A percentile compares a stretch with the other conserved stretches of the same genome.
Evolutionary conservation across 257 asterid species (phyloP).

Genomic region (Eucommia ulmoides): DNA sequence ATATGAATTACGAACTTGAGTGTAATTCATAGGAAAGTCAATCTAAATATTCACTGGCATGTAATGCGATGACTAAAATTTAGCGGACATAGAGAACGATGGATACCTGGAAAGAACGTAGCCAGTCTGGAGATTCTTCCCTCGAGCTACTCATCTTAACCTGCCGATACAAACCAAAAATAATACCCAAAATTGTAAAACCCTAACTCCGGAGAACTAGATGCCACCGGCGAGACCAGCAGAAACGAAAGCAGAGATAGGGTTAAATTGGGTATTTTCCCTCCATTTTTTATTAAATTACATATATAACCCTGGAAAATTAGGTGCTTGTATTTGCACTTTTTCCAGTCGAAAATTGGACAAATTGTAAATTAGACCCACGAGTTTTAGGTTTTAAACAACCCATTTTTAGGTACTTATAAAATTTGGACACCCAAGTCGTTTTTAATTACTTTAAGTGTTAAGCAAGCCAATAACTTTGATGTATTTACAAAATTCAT

Average conservation of each 20-base stretch:
- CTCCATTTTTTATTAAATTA: conserved; percentile 6
- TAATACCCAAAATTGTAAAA: conserved; percentile 8
- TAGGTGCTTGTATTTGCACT: too few relatives aligned
- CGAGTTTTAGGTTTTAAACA: background rate
- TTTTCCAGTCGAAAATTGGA: background rate
- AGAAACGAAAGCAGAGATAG: background rate
- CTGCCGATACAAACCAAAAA: conserved; percentile 1
- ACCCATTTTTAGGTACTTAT: background rate
- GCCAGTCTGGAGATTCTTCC: conserved; percentile 90
- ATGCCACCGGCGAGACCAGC: conserved; percentile 1
- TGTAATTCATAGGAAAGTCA: too few relatives aligned
- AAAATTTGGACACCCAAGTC: background rate
- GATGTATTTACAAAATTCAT: too few relatives aligned
- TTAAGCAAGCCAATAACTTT: background rate
- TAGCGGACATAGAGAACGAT: too few relatives aligned
- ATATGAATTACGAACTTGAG: too few relatives aligned
- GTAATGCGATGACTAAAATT: too few relatives aligned
- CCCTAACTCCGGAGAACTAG: conserved; percentile 16
- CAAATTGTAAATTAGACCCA: background rate
- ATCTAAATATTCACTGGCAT: too few relatives aligned
- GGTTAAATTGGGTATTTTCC: conserved; percentile 7
- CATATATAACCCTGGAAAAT: background rate
- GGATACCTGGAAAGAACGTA: conserved; percentile 66
- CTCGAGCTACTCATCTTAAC: conserved; percentile 42
- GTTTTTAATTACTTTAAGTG: background rate